Conservation (phyloP, 441 rosid species). For the Raphanus hybrid region DNA sequence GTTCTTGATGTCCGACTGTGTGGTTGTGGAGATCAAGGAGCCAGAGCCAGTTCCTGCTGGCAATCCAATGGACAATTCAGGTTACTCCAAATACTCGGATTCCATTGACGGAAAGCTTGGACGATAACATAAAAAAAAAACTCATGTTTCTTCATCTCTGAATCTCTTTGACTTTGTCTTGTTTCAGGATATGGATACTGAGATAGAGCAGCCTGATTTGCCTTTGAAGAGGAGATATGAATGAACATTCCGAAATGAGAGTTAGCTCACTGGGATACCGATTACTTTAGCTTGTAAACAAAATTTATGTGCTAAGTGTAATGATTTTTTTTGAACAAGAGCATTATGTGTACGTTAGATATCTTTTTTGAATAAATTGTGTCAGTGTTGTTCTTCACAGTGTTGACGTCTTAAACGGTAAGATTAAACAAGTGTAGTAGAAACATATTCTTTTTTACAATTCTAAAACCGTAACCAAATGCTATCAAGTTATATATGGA, state of each 20-base stretch:
- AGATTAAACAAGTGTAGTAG: neutral
- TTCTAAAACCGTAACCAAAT: slow-evolving; percentile 21
- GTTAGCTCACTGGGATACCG: neutral
- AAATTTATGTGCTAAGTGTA: neutral
- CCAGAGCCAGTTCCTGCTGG: slow-evolving; percentile 1
- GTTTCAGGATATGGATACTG: neutral
- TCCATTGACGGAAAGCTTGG: neutral
- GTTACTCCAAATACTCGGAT: neutral
- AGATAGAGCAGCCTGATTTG: neutral
- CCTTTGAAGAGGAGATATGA: neutral
- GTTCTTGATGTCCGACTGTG: neutral
- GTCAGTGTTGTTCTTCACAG: neutral
- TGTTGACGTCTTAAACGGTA: neutral
- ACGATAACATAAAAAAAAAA: neutral
- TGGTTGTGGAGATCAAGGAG: neutral
- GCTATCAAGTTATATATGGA: neutral
- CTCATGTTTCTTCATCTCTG: neutral
- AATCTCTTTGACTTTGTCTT: neutral
- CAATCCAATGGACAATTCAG: neutral
- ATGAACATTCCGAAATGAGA: neutral
- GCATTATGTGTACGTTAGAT: neutral
- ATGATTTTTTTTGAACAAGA: neutral
- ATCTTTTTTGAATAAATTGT: neutral
- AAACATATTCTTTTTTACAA: slow-evolving; percentile 19
- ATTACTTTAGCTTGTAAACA: neutral